These are phyloP conservation scores for Eucalyptus tenuipes DNA, from an alignment of 345 rosid genomes.

Conservation along the genomic window DNA sequence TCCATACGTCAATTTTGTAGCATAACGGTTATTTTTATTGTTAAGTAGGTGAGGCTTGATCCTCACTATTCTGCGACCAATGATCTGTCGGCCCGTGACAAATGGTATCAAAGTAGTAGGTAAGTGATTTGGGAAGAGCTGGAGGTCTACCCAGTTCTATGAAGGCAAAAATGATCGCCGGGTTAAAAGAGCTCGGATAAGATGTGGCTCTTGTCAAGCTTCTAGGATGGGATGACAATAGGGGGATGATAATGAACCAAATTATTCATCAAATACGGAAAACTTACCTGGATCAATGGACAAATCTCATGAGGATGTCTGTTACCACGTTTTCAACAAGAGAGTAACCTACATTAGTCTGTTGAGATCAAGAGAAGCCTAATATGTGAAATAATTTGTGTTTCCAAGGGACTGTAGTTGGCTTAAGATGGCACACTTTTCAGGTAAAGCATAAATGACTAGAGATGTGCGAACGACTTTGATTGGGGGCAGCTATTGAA, in stretches of 20 bases:
- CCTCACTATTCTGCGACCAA: background rate
- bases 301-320: background rate
- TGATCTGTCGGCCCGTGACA: background rate
- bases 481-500: background rate
- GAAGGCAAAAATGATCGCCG: rapidly evolving
- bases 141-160: background rate
- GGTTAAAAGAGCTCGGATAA: background rate
- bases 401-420: background rate
- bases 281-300: background rate
- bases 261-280: background rate
- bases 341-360: background rate
- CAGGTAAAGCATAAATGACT: background rate
- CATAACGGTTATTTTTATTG: background rate
- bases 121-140: background rate
- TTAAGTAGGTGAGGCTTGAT: background rate
- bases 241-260: background rate
- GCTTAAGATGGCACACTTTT: background rate
- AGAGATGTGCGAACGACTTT: background rate
- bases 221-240: background rate
- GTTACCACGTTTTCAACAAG: background rate
- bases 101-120: background rate
- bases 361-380: background rate
- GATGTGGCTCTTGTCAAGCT: background rate
- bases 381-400: background rate
- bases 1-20: background rate